These are phyloP conservation scores for Penicillium mononematosum DNA, from an alignment of 495 filamentous ascomycete genomes.

Conservation along the genomic window DNA sequence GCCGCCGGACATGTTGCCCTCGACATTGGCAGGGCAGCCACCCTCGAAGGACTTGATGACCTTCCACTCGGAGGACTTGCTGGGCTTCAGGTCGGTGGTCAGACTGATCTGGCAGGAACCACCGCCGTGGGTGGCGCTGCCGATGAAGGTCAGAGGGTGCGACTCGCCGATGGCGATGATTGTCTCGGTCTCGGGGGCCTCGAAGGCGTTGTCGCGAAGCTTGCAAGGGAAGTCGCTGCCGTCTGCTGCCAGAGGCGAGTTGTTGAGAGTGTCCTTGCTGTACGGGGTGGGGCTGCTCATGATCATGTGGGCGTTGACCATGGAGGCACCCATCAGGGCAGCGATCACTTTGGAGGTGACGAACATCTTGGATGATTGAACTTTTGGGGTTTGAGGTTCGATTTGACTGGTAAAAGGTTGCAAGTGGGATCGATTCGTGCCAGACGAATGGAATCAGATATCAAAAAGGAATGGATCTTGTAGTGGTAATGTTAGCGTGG, in stretches of 20 bases:
- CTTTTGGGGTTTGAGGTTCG: conserved; percentile 15
- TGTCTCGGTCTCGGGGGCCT: conserved; percentile 29
- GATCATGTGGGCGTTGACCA: conserved; percentile 62
- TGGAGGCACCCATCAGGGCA: conserved; percentile 49
- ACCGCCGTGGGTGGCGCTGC: conserved; percentile 74
- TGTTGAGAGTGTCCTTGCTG: conserved; percentile 48
- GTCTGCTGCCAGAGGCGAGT: conserved; percentile 56
- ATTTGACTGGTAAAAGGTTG: conserved; percentile 27
- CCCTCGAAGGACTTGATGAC: conserved; percentile 82
- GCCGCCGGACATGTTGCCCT: conserved; percentile 36
- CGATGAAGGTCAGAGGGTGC: conserved; percentile 33
- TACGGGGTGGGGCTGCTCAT: conserved; percentile 71
- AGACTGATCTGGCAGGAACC: conserved; percentile 86
- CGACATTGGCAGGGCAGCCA: conserved; percentile 66
- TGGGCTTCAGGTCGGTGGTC: conserved; percentile 67
- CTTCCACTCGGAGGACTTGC: conserved; percentile 57
- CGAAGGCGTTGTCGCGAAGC: conserved; percentile 27
- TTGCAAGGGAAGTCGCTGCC: conserved; percentile 84
- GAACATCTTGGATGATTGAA: conserved; percentile 35
- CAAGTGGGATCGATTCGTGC: conserved; percentile 37
- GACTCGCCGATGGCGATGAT: conserved; percentile 31
- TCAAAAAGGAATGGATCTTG: conserved; percentile 25
- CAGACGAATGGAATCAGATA: conserved; percentile 39
- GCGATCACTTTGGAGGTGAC: conserved; percentile 36
- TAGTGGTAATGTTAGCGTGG: conserved; percentile 9